Evolutionary conservation across 163 green algal species (phyloP), one percentile per base, ranked within the genome.

Genomic region (Scenedesmus sp.): DNA sequence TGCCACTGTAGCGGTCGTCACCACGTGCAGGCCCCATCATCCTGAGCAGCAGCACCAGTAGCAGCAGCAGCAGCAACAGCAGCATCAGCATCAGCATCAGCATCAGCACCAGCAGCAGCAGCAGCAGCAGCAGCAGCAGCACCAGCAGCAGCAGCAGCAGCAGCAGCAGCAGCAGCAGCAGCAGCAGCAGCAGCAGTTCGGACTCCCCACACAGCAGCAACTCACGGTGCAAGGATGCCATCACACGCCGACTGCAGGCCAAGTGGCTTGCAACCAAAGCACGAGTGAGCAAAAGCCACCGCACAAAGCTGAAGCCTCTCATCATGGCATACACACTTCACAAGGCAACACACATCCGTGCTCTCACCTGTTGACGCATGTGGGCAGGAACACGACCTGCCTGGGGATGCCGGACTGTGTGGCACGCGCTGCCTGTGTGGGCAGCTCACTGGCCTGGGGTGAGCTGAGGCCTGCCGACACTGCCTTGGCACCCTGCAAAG

Each of bases 371-470:
- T 85, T 88, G 74, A 87, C 88, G 26, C 88, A 92, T 55, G 88
- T 92, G 54, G 88, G 88, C 77, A 92, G 62, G 77, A 88, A 92
- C 57, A 92, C 88, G 9, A 92, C 88, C 46, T 88, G 88, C 4
- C 88, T 20, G 1, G 88, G 88, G 20, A 92, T 76, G 23, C 88
- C 88, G 59, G 88, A 84, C 60, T 66, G 56, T 12, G 88, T 92
- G 13, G 34, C 54, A 12, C 60, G 88, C 0, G 88, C 88, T 16
- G 88, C 46, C 4, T 57, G 55, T 46, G 77, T 92, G 4, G 88
- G 52, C 20, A 88, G 57, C 54, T 88, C 10, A 55, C 56, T 88
- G 52, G 88, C 56, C 46, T 15, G 1, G 0, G 56, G 70, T 0
- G 4, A 79, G 73, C 57, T 23, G 2, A 20, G n/a, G 20, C 26